These are phyloP conservation scores for Syzygium syzygioides DNA, from an alignment of 441 rosid species.

Conservation along the genomic window DNA sequence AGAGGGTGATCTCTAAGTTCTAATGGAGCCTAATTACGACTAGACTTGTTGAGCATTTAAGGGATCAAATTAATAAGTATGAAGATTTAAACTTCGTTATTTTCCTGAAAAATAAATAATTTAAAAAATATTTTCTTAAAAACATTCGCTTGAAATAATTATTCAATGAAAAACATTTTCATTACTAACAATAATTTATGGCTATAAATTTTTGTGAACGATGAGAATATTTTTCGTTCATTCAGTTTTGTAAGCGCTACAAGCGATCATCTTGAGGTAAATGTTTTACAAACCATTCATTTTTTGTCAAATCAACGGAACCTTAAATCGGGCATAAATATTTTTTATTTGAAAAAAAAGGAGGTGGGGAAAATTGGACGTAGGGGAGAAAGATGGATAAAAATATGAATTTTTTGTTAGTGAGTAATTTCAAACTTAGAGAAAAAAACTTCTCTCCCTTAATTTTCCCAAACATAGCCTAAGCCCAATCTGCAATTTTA, in stretches of 20 bases:
- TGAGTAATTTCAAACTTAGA: not conserved
- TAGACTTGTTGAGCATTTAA: not conserved
- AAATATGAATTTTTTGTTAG: not conserved
- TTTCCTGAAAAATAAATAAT: not conserved
- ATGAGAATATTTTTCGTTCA: rapidly evolving
- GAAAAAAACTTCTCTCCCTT: not conserved
- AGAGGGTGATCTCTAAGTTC: not conserved
- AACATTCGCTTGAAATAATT: not conserved
- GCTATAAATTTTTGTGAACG: no score
- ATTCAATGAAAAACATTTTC: not conserved
- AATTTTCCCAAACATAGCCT: not conserved
- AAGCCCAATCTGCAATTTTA: not conserved
- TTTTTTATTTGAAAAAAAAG: not conserved
- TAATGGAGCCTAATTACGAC: not conserved
- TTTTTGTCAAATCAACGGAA: not conserved
- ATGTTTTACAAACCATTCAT: not conserved
- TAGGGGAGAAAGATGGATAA: not conserved
- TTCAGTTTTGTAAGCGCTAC: not conserved
- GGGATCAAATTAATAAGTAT: not conserved
- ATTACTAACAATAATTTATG: not conserved
- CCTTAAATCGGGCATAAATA: not conserved
- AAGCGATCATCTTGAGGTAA: not conserved
- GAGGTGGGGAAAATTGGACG: not conserved
- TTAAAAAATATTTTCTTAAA: not conserved
- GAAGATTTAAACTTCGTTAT: rapidly evolving